Conservation (phyloP, 2,329 filamentous ascomycete genomes). For the Pseudogymnoascus sp. region DNA sequence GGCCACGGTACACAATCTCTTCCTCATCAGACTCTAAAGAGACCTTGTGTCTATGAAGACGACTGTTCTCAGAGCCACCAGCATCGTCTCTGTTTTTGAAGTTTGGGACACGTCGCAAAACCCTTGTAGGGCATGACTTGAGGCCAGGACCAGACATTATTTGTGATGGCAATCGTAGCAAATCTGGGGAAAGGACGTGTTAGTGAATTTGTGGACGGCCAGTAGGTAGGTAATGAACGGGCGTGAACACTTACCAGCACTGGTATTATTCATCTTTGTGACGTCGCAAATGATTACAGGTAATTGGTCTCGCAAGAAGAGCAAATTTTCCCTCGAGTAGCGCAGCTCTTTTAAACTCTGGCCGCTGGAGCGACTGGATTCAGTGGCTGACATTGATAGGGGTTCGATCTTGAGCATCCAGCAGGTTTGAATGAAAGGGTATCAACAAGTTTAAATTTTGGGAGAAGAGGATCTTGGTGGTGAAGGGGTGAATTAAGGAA, state of each 20-base stretch:
- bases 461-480: not conserved
- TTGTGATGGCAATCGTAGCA: not conserved
- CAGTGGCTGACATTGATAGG: not conserved
- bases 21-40: constrained; percentile 12
- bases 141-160: not conserved
- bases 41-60: not conserved
- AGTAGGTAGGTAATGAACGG: not conserved
- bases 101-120: constrained; percentile 1
- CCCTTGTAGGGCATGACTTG: constrained; percentile 1
- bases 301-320: constrained; percentile 3
- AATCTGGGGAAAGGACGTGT: not conserved
- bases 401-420: not conserved
- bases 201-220: not conserved
- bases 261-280: not conserved
- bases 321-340: not conserved
- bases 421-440: constrained; percentile 2
- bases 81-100: not conserved
- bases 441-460: constrained; percentile 3
- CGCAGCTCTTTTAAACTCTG: not conserved
- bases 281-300: constrained; percentile 9
- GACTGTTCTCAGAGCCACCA: not conserved
- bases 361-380: not conserved
- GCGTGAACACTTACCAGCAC: not conserved
- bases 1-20: constrained; percentile 8
- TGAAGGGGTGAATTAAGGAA: constrained; percentile 4